These are phyloP conservation scores for Combretum micranthum DNA, from an alignment of 345 rosid species.

Conservation along the genomic window DNA sequence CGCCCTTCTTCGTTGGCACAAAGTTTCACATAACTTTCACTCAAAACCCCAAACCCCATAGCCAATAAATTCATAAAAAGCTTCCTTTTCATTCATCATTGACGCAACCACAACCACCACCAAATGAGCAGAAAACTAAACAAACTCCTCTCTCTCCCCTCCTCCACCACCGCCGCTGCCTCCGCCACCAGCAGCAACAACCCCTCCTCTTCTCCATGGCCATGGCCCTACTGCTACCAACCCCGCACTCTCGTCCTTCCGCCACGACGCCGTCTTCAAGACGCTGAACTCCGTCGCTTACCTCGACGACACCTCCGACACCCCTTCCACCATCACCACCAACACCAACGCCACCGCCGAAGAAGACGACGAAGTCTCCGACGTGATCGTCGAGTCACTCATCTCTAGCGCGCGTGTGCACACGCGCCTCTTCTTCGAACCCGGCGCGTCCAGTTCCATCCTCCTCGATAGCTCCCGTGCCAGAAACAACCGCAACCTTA, in stretches of 20 bases:
- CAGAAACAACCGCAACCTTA: too few species aligned
- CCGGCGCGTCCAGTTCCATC: conserved; percentile 11
- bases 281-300: conserved; percentile 30
- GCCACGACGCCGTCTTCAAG: conserved; percentile 24
- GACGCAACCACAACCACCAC: not conserved
- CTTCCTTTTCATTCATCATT: not conserved
- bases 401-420: not conserved
- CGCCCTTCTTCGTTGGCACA: too few species aligned
- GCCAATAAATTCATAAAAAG: too few species aligned
- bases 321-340: conserved; percentile 7
- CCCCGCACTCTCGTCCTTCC: conserved; percentile 77
- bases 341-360: conserved; percentile 12
- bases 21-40: too few species aligned
- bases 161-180: conserved; percentile 16
- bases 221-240: conserved; percentile 78
- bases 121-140: conserved; percentile 42
- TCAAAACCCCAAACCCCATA: too few species aligned
- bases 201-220: conserved; percentile 39
- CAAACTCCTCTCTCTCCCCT: conserved; percentile 43
- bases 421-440: conserved; percentile 13
- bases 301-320: conserved; percentile 1
- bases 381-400: conserved; percentile 3
- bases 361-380: not conserved
- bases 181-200: not conserved
- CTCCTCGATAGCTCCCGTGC: conserved; percentile 2